Conservation (phyloP, 768 basidiomycete genomes). For the Mycena filopes region DNA sequence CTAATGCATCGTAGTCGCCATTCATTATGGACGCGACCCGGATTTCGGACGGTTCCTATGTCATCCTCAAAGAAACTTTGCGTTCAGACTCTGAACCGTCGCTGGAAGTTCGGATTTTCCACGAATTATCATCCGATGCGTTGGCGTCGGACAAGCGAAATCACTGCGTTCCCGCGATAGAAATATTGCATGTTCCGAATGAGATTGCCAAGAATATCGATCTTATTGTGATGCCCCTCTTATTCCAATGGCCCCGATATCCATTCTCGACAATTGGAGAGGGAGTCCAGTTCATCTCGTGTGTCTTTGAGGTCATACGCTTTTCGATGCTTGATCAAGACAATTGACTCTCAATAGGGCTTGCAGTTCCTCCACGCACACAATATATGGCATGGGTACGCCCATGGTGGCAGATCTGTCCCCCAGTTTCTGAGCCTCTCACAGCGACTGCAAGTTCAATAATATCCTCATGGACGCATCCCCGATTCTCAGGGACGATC, state of each 20-base stretch:
- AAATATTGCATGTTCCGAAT: too few relatives aligned
- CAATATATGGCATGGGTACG: slow-evolving; percentile 31
- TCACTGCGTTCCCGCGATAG: too few relatives aligned
- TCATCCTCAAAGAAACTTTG: slow-evolving; percentile 34
- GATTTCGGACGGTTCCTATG: slow-evolving; percentile 33
- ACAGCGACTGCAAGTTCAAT: slow-evolving; percentile 12
- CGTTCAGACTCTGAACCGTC: slow-evolving; percentile 18
- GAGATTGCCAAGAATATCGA: too few relatives aligned
- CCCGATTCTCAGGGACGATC: not conserved
- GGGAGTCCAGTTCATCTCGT: too few relatives aligned
- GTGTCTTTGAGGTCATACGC: too few relatives aligned
- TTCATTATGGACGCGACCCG: slow-evolving; percentile 1
- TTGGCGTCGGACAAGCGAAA: too few relatives aligned
- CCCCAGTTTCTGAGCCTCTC: not conserved
- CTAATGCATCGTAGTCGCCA: slow-evolving; percentile 20
- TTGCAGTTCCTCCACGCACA: slow-evolving; percentile 44
- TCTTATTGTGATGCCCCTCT: too few relatives aligned
- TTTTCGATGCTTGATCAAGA: too few relatives aligned
- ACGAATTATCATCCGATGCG: too few relatives aligned
- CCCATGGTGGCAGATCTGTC: not conserved
- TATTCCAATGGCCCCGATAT: too few relatives aligned
- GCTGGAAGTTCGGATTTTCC: not conserved
- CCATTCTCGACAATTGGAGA: too few relatives aligned
- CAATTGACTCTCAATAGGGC: slow-evolving; percentile 37
- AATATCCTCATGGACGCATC: slow-evolving; percentile 16